Percentiles rank a stretch among this genome's conserved stretches.
Evolutionary conservation across 768 basidiomycete genomes (phyloP).

Genomic region (Hygrophorus pudorinus): DNA sequence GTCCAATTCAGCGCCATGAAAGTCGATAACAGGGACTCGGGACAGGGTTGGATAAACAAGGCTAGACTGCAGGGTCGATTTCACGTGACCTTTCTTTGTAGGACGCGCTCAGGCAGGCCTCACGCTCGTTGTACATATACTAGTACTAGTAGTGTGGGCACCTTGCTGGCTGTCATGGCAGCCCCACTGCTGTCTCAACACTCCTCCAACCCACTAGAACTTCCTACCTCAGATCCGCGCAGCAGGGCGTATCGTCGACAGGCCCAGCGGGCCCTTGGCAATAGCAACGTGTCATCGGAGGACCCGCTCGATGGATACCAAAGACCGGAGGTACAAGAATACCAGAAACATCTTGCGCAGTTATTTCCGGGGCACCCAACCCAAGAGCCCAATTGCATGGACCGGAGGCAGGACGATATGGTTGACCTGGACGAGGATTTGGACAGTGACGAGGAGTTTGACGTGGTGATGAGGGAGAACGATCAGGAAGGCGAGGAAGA

Average conservation of each 20-base stretch:
- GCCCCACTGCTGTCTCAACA: slow-evolving; percentile 48
- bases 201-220: slow-evolving; percentile 67
- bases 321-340: slow-evolving; percentile 31
- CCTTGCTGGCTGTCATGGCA: slow-evolving; percentile 20
- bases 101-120: no score
- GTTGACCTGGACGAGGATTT: slow-evolving; percentile 42
- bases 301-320: slow-evolving; percentile 35
- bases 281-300: slow-evolving; percentile 34
- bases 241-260: slow-evolving; percentile 36
- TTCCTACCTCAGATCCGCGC: slow-evolving; percentile 47
- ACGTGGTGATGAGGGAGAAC: slow-evolving; percentile 16
- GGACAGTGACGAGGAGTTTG: slow-evolving; percentile 39
- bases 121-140: no score
- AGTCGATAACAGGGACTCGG: slow-evolving; percentile 7
- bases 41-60: no score
- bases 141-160: no score
- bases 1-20: slow-evolving; percentile 84
- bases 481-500: slow-evolving; percentile 19
- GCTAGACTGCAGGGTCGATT: no score
- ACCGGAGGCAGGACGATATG: slow-evolving; percentile 26
- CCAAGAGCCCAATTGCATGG: slow-evolving; percentile 14
- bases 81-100: no score
- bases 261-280: slow-evolving; percentile 19
- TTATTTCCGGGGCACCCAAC: slow-evolving; percentile 25
- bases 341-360: slow-evolving; percentile 40